phyloP scores from a whole-genome alignment of 1,284 basidiomycete genomes.

The Ceratobasidium sp. region DNA sequence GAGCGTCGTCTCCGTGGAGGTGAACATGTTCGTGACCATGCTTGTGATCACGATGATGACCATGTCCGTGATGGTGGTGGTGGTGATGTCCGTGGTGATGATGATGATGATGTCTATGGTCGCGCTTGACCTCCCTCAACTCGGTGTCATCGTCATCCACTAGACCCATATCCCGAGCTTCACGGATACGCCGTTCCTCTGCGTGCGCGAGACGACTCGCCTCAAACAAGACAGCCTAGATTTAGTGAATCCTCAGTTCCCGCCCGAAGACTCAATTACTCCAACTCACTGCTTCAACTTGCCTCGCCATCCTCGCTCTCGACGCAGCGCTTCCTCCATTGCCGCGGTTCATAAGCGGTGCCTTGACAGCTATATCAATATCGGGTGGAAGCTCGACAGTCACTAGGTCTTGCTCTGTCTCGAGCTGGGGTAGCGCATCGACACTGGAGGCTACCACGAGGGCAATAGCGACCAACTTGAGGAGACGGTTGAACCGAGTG shows the following conservation, averaged over 20 bases:
- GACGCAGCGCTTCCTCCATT: neutral
- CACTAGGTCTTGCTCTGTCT: neutral
- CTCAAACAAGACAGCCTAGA: neutral
- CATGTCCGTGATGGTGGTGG: no score
- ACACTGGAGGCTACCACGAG: neutral
- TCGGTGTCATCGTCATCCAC: no score
- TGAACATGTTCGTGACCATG: no score
- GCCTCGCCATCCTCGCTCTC: neutral
- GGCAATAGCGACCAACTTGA: neutral
- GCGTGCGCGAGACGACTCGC: neutral
- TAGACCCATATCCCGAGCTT: no score
- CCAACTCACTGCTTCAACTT: conserved; percentile 4
- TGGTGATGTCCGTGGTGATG: no score
- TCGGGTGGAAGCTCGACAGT: neutral
- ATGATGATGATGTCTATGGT: no score
- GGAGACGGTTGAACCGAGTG: neutral
- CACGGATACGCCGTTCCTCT: no score
- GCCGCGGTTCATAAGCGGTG: neutral
- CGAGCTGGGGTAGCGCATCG: neutral
- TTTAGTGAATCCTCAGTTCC: neutral
- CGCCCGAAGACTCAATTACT: neutral
- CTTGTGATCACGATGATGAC: no score
- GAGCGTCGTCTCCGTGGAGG: no score
- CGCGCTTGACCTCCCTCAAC: no score
- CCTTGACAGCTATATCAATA: neutral